Conservation (phyloP, 1,139 yeast species). For the Hansenula sp. region DNA sequence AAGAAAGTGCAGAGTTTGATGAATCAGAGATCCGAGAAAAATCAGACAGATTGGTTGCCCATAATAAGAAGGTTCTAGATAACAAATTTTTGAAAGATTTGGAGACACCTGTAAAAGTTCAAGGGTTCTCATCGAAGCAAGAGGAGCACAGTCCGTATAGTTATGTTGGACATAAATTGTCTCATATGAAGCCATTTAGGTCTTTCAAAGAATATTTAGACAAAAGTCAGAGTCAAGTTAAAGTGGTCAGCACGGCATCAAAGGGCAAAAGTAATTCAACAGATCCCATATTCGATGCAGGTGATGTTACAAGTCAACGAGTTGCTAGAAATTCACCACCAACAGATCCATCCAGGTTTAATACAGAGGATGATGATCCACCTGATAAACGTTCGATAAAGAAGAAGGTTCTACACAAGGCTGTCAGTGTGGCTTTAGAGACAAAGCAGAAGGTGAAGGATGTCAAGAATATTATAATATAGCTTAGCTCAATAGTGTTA, state of each 20-base stretch:
- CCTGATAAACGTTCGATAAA: not conserved
- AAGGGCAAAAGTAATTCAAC: not conserved
- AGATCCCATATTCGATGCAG: not conserved
- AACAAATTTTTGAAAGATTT: not conserved
- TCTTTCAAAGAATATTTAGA: slow-evolving; percentile 13
- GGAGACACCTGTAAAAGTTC: not conserved
- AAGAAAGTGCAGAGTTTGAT: not conserved
- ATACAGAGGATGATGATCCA: not conserved
- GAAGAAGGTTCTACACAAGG: no score
- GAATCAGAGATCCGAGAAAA: not conserved
- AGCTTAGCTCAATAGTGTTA: no score
- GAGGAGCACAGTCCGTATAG: slow-evolving; percentile 16
- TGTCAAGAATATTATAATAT: not conserved
- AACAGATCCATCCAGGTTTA: slow-evolving; percentile 8
- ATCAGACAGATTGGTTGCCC: not conserved
- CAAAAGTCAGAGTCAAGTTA: slow-evolving; percentile 5
- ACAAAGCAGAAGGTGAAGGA: not conserved
- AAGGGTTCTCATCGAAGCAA: slow-evolving; percentile 5
- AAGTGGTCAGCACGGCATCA: slow-evolving; percentile 10
- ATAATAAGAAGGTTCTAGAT: not conserved
- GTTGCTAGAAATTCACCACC: slow-evolving; percentile 18
- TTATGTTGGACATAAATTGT: slow-evolving; percentile 5
- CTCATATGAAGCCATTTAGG: slow-evolving; percentile 5
- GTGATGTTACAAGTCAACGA: slow-evolving; percentile 5
- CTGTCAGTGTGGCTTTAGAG: not conserved